phyloP scores from a whole-genome alignment of 2,329 filamentous ascomycete genomes.

The Epichloe sp. region DNA sequence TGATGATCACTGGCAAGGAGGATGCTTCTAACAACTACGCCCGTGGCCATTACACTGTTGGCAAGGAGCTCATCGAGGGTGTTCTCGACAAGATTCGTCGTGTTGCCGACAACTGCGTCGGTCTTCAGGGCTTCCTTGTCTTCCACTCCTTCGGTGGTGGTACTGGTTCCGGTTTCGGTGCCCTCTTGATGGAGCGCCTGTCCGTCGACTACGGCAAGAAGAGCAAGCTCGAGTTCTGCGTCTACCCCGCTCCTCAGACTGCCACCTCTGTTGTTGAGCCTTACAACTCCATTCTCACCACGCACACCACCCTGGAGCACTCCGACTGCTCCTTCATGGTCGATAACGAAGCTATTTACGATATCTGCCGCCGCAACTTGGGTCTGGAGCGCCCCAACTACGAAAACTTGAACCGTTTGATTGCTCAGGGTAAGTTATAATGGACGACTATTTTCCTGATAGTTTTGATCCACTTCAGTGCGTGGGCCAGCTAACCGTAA shows the following conservation, averaged over 20 bases:
- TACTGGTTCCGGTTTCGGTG: conserved; percentile 97
- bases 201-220: conserved; percentile 99
- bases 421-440: conserved; percentile 70
- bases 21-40: conserved; percentile 99
- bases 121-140: conserved; percentile 97
- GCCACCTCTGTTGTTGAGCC: conserved; percentile 97
- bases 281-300: conserved; percentile 99
- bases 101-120: conserved; percentile 94
- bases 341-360: conserved; percentile 99
- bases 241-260: conserved; percentile 95
- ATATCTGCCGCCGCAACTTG: conserved; percentile 96
- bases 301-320: conserved; percentile 98
- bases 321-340: conserved; percentile 99
- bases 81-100: conserved; percentile 96
- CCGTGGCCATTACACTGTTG: conserved; percentile 98
- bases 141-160: conserved; percentile 99
- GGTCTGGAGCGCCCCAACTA: conserved; percentile 96
- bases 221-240: conserved; percentile 99
- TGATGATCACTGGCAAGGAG: conserved; percentile 99
- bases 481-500: not conserved
- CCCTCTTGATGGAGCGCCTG: conserved; percentile 95
- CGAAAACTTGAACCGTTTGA: conserved; percentile 97
- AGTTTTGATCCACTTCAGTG: not conserved
- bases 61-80: conserved; percentile 97
- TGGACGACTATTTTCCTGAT: not conserved